phyloP scores from a whole-genome alignment of 2,329 filamentous ascomycete genomes.

The Cladophialophora psammophila region DNA sequence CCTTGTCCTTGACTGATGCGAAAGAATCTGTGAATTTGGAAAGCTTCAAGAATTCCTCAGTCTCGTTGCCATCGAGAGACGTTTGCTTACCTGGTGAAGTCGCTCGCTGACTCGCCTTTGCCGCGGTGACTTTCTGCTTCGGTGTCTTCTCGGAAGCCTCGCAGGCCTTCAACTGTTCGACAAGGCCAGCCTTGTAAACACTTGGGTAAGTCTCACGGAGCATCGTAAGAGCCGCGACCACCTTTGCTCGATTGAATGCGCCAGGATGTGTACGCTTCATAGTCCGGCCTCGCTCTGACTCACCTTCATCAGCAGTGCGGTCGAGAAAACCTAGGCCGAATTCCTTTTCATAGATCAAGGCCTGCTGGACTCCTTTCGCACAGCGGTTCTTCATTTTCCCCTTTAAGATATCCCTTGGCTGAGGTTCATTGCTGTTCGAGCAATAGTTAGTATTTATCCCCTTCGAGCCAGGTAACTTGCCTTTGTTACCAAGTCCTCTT shows the following conservation, averaged over 20 bases:
- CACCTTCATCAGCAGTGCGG: background rate
- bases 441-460: background rate
- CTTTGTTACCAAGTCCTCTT: slow-evolving; percentile 7
- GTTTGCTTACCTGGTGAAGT: background rate
- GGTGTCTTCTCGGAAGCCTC: background rate
- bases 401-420: slow-evolving; percentile 2
- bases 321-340: slow-evolving; percentile 3
- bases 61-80: background rate
- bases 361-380: background rate
- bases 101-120: background rate
- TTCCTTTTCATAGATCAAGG: slow-evolving; percentile 4
- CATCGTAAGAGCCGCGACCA: slow-evolving; percentile 7
- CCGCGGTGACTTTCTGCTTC: background rate
- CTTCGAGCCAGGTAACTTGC: background rate
- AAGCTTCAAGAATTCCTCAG: background rate
- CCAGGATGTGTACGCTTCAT: slow-evolving; percentile 11
- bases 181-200: background rate
- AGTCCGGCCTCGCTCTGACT: slow-evolving; percentile 1
- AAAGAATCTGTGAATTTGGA: background rate
- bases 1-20: background rate
- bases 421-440: background rate
- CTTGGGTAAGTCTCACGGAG: slow-evolving; percentile 10
- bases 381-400: background rate
- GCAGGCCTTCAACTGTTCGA: background rate
- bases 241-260: slow-evolving; percentile 9